Evolutionary conservation across 495 filamentous ascomycete species (phyloP), one percentile per base, ranked within the genome.

Genomic region (Jackrogersella multiformis): DNA sequence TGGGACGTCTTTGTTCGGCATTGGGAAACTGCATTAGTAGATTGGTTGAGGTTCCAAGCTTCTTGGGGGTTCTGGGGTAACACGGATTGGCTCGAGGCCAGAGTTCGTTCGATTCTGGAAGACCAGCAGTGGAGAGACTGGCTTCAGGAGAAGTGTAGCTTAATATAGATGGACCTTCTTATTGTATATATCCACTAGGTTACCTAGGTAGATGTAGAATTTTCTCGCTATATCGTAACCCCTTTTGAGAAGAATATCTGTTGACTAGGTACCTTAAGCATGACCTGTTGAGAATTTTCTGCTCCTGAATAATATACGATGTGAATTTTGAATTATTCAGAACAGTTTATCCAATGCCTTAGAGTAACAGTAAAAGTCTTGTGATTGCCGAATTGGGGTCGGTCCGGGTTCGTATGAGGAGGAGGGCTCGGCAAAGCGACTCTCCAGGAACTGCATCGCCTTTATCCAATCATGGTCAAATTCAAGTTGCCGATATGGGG

Each of bases 11-110:
- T 84, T 45, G 59, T 77, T 9, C 57, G 70, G 35, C 78, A 84
- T 60, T 81, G 77, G 75, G 80, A 84, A 59, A 78, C 74, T 26
- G 81, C 80, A 3, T 56, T 82, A 15, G 80, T 83, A 1, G 80
- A 83, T 57, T 82, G 81, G 81, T 63, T 80, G 38, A 51, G 81
- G 36, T 84, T 83, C 45, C 76, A 82, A 59, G 78, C 78, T 0
- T 80, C 79, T 1, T 83, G 80, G 81, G 80, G 81, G 1, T 77
- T 77, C 58, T 83, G 81, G 81, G 81, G 81, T 4, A 80, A 81
- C 49, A 76, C 76, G 1, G 67, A 73, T 24, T 82, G 79, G 80
- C 74, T 81, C 26, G 77, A 76, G 42, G 77, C 75, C 9, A 66
- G 72, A 54, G 71, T 70, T 24, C 61, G 73, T 36, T 71, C 36